Base-by-base conservation (phyloP, 2,329 filamentous ascomycete genomes). In the Diaporthe sp. region DNA sequence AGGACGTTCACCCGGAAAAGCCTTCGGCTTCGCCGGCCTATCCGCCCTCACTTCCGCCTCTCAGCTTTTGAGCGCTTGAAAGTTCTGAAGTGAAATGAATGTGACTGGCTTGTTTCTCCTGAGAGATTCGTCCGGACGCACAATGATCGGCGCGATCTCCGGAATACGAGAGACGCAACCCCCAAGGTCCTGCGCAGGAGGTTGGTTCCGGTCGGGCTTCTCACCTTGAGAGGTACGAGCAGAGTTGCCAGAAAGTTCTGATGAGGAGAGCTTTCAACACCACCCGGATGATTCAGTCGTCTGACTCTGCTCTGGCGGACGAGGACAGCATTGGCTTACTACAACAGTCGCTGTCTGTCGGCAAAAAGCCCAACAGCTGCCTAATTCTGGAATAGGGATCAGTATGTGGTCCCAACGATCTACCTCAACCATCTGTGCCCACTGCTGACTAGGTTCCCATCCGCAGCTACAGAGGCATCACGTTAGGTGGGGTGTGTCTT, bases 11-110 rank as follows among this genome's bases (percentile, higher is more conserved):
- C 27, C 69, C 55, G 9, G 42, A 42, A 30, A 51, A 39, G 50
- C 42, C 55, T 30, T 39, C 55, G 32, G 69, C 55, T 30, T 71
- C 51, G 27, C 68, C 68, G 32, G 42, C 32, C 13, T 71, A 59
- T 30, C 55, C 68, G 7, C 68, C 68, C 19, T 71, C 50, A 19
- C 44, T 71, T 10, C 69, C 69, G n/a, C 69, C 69, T 10, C 58
- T 71, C 30, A 50, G 35, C 30, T 61, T 71, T 17, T 58, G 58
- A 47, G 27, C 9, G 22, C 27, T 22, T 58, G 19, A 32, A 32
- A 19, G 0, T 7, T 39, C 22, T 22, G 30, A 51, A 51, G 44
- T n/a, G 22, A 10, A 19, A 4, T 6, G 10, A 15, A 39, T 15
- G 13, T 13, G 3, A 13, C 3, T 25, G 30, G 5, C 63, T 37